Evolutionary conservation across 129 eudicot genomes (phyloP), one percentile per base, ranked within the genome.

Genomic region (Chrysanthemum seticuspe): DNA sequence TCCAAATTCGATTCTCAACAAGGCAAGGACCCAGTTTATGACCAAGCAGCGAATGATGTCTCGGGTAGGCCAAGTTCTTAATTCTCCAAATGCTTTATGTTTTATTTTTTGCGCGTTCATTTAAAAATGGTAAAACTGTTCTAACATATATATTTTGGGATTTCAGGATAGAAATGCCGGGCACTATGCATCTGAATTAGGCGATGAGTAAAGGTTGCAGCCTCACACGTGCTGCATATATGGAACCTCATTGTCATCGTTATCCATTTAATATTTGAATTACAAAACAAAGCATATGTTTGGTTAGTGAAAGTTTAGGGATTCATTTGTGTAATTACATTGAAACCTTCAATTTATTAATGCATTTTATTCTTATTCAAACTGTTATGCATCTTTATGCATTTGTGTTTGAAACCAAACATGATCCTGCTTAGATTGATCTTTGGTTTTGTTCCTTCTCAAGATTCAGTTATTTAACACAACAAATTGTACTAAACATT

Each of bases 11-110:
- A 76, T 80, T 23, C 56, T 78, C 25, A 56, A 70, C 73, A 85
- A 82, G 79, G 89, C 86, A 79, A 78, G 83, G 74, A 85, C 86
- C 13, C 86, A 82, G 66, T 67, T 81, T 72, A 72, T 85, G 64
- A 81, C 76, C 82, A 85, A 75, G 75, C 81, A 85, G 34, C 75
- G 84, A 44, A 78, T 57, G 74, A 36, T 65, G 47, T 78, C 78
- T 9, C 82, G 61, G 82, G 82, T 77, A 62, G 18, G 64, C 54
- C 7, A 49, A 66, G 13, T 62, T 1, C 53, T 14, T 16, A 45
- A 62, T 49, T 73, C 62, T 62, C 27, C 14, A 31, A 11, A 0
- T 68, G 19, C 50, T 48, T 11, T 29, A 3, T 50, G 5, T 49
- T 29, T 12, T 29, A 16, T 40, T 6, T 34, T 40, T 40, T 40